These are phyloP conservation scores for Lyophyllum atratum DNA, from an alignment of 768 basidiomycete species.

Conservation along the genomic window DNA sequence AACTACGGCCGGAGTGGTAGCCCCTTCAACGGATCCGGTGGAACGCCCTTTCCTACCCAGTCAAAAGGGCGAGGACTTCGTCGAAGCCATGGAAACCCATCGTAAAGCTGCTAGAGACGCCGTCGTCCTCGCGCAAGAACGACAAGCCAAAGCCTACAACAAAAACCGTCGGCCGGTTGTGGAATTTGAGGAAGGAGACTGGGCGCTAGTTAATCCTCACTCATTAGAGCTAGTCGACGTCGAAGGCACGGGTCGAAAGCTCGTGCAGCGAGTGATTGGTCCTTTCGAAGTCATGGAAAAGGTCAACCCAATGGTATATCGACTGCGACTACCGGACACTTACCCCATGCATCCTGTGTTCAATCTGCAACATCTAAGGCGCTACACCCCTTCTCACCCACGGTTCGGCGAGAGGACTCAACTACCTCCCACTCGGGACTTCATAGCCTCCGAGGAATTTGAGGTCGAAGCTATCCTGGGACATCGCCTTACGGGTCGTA, in stretches of 20 bases:
- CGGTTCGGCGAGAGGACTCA: not conserved
- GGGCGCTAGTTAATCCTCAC: conserved; percentile 26
- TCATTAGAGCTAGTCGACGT: conserved; percentile 22
- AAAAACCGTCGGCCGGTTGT: conserved; percentile 1
- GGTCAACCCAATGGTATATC: conserved; percentile 24
- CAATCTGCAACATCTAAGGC: not conserved
- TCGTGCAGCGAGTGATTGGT: conserved; percentile 21
- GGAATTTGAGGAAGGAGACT: not conserved
- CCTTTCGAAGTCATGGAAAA: conserved; percentile 27
- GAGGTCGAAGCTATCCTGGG: not conserved
- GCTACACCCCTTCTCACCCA: not conserved
- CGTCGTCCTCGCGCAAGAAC: not conserved
- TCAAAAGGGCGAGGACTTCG: not conserved
- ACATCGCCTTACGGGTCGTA: not conserved
- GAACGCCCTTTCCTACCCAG: not conserved
- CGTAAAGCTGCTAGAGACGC: not conserved
- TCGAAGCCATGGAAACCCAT: not conserved
- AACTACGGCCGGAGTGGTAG: not conserved
- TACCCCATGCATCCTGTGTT: conserved; percentile 27
- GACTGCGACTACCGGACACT: conserved; percentile 20
- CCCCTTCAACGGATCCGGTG: not conserved
- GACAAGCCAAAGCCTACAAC: not conserved
- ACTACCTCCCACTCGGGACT: not conserved
- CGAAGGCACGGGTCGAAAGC: conserved; percentile 23
- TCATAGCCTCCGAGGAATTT: not conserved